Base-by-base conservation (phyloP, 1,284 basidiomycete genomes). In the Ceratobasidium sp. region DNA sequence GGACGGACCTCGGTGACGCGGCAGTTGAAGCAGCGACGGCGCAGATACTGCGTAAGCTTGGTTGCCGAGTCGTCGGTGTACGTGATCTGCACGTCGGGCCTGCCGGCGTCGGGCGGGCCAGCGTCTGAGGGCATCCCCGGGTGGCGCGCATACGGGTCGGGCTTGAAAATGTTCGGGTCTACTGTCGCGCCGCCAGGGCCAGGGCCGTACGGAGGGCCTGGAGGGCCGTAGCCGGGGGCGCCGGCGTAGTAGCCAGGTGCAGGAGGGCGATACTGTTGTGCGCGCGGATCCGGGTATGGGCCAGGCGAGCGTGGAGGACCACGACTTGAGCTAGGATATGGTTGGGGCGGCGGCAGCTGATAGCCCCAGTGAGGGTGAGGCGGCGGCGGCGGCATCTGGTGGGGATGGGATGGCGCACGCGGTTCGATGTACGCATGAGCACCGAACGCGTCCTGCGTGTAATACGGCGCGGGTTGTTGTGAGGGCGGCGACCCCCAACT, bases 31-130 rank as follows among this genome's bases (percentile, higher is more conserved):
- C 92, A 94, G 16, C 91, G 86, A 41, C 92, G 85, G 26, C 92
- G 90, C 72, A 94, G 88, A 78, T 92, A 93, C 81, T 93, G 92
- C 0, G 92, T 94, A 80, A 94, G 92, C 82, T 94, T 94, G 57
- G 88, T 90, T 0, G 92, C 91, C 14, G 92, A 92, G 79, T 94
- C 92, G 82, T 94, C 92, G 0, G 92, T 94, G 82, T 93, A 91
- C 80, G 92, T 92, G 5, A 93, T 89, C 67, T 88, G 87, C 47
- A 92, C 84, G 43, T 87, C 83, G 9, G 69, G 54, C 2, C 69
- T 57, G 21, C 28, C n/a, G 7, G 58, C 35, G 16, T 62, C 58
- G 16, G 57, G 69, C 23, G 58, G 58, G 16, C 57, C 46, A 23
- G 57, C 32, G 16, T 44, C 46, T 13, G 41, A 18, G 8, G 67